phyloP scores from a whole-genome alignment of 163 green algal species.

The Prototheca wickerhamii region DNA sequence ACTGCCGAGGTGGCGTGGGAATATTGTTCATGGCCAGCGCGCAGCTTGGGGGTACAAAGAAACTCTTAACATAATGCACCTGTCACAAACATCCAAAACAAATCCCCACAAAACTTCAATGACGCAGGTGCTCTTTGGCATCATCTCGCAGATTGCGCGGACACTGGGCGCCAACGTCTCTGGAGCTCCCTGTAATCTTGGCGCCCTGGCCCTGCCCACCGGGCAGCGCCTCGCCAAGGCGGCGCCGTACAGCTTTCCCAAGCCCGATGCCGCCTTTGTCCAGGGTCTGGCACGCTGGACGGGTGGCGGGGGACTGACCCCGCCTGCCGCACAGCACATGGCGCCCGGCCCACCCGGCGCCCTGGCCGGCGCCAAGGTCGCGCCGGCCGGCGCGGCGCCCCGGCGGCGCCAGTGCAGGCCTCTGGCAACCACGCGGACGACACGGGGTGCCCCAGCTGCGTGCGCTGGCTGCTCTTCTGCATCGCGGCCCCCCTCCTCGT shows the following conservation, averaged over 20 bases:
- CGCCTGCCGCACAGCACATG: background rate
- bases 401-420: background rate
- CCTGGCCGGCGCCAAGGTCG: too few species aligned
- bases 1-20: background rate
- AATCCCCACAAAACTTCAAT: too few species aligned
- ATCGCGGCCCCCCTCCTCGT: constrained; percentile 27
- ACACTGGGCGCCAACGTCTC: background rate
- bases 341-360: background rate
- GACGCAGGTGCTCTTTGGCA: background rate
- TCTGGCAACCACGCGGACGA: background rate
- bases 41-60: too few species aligned
- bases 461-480: constrained; percentile 25
- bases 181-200: background rate
- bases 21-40: background rate
- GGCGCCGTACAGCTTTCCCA: background rate
- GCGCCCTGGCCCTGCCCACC: background rate
- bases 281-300: background rate
- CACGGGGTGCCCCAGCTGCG: constrained; percentile 9
- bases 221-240: background rate
- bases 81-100: too few species aligned
- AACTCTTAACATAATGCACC: too few species aligned
- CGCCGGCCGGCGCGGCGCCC: too few species aligned
- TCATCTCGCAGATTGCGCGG: background rate
- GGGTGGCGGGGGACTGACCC: too few species aligned
- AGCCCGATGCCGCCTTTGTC: background rate